Conservation (phyloP, 2,329 filamentous ascomycete genomes). For the Leptosphaerulina australis region DNA sequence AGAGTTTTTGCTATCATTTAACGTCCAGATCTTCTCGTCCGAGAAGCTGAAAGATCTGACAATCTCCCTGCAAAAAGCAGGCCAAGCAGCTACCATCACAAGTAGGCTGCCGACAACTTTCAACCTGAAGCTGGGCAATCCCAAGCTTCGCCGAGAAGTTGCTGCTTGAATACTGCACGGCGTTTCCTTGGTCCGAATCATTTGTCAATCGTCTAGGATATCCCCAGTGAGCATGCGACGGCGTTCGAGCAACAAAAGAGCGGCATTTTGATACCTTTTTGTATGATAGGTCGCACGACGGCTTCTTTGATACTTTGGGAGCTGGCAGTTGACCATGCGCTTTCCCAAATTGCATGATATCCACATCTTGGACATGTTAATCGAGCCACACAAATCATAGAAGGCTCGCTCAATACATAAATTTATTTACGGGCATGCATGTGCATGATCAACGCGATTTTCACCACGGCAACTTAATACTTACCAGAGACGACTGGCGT, state of each 20-base stretch:
- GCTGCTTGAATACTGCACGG: constrained; percentile 14
- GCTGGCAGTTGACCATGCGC: constrained; percentile 18
- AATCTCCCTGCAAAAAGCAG: constrained; percentile 47
- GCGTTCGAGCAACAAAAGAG: constrained; percentile 30
- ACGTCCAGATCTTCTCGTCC: constrained; percentile 47
- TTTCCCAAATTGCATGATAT: constrained; percentile 9
- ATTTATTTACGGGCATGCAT: too few relatives aligned
- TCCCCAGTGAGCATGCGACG: constrained; percentile 33
- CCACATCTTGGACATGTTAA: neutral
- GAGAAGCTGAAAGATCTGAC: constrained; percentile 45
- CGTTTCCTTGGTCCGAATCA: constrained; percentile 13
- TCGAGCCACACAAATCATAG: neutral
- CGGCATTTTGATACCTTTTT: constrained; percentile 14
- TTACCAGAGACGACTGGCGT: too few relatives aligned
- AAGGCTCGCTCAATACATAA: neutral
- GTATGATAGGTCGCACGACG: neutral
- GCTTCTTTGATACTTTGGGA: constrained; percentile 10
- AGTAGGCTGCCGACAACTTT: constrained; percentile 44
- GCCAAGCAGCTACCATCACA: constrained; percentile 45
- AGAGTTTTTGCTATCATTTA: constrained; percentile 54
- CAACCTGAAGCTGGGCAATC: constrained; percentile 35
- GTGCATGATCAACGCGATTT: neutral
- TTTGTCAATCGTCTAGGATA: constrained; percentile 29
- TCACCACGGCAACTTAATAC: too few relatives aligned
- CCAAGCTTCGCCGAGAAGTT: constrained; percentile 35